Evolutionary conservation across 208 protist genomes (phyloP).

Genomic region (Sergeia podlipaevii): DNA sequence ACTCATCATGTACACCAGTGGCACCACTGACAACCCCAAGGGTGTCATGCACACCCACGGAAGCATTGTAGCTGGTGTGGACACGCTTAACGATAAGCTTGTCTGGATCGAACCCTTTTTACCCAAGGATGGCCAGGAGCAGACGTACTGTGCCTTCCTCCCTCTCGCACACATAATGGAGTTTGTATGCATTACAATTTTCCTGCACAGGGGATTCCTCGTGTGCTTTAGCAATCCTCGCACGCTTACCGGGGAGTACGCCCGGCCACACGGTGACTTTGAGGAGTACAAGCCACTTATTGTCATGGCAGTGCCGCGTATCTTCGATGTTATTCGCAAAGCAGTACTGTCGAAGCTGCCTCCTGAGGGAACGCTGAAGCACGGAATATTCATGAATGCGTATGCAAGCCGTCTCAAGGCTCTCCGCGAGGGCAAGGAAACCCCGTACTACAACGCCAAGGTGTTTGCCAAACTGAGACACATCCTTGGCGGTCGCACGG

Average conservation of each 20-base stretch:
- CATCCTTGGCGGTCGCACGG: slow-evolving; percentile 41
- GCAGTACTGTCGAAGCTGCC: slow-evolving; percentile 37
- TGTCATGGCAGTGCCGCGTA: slow-evolving; percentile 48
- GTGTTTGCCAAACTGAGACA: slow-evolving; percentile 38
- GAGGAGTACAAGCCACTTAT: slow-evolving; percentile 45
- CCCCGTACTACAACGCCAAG: slow-evolving; percentile 49
- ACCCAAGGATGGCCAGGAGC: slow-evolving; percentile 19
- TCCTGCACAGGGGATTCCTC: slow-evolving; percentile 27
- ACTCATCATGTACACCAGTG: slow-evolving; percentile 72
- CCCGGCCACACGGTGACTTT: slow-evolving; percentile 49
- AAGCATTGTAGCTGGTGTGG: slow-evolving; percentile 19
- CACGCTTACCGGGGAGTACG: slow-evolving; percentile 31
- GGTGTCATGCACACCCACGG: slow-evolving; percentile 55
- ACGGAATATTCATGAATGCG: slow-evolving; percentile 37
- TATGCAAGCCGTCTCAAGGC: slow-evolving; percentile 28
- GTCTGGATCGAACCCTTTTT: slow-evolving; percentile 13
- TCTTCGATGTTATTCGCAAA: slow-evolving; percentile 60
- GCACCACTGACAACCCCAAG: slow-evolving; percentile 66
- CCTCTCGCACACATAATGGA: slow-evolving; percentile 84
- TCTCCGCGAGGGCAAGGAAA: slow-evolving; percentile 26
- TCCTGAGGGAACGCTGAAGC: slow-evolving; percentile 17
- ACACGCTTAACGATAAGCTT: slow-evolving; percentile 7
- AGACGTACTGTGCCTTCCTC: slow-evolving; percentile 59
- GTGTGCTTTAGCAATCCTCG: slow-evolving; percentile 43
- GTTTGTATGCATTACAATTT: slow-evolving; percentile 30